Base-by-base conservation (phyloP, 1,284 basidiomycete species). In the Mycena citricolor region DNA sequence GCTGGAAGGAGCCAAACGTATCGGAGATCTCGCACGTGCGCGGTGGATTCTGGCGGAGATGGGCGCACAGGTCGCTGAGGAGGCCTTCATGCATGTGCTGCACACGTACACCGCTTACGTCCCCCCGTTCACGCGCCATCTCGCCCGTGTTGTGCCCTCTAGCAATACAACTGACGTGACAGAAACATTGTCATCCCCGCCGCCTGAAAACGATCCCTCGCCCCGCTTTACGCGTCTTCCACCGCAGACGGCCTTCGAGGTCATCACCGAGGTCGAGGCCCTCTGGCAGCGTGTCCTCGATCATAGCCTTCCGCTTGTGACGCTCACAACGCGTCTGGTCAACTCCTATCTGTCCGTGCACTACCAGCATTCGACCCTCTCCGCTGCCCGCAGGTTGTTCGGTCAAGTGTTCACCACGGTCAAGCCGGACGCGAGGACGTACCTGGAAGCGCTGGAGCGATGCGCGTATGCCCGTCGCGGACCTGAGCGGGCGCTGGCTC, bases 1-100 rank as follows among this genome's bases (percentile, higher is more conserved):
- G 20, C 66, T 99, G 44, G 90, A 95, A 51, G 93, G 92, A 1
- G 88, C 91, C 38, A 97, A 94, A 62, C 72, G 91, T 4, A 71
- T 84, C 1, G 89, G 92, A 0, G 95, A 98, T 63, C 64, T 99
- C 8, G 72, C 77, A 8, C 74, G 91, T 34, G 83, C 86, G 7
- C 73, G 94, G 47, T 98, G 94, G 94, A 86, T 97, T 45, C 69
- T 99, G 42, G 89, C 88, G 0, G 92, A 97, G 69, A 83, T 93
- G 67, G 16, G 64, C 16, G 60, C 66, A 12, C 56, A 61, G 30
- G 76, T 93, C 11, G 77, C 89, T 52, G 83, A 87, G 43, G 79
- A 85, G 55, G 75, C 88, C 20, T 81, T 98, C 78, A 75, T 79
- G 53, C 84, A 90, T 56, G 67, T 97, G 7, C 93, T 98, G 63